phyloP scores from a whole-genome alignment of 352 stramenopile species.

The Globisporangium cederbergense region DNA sequence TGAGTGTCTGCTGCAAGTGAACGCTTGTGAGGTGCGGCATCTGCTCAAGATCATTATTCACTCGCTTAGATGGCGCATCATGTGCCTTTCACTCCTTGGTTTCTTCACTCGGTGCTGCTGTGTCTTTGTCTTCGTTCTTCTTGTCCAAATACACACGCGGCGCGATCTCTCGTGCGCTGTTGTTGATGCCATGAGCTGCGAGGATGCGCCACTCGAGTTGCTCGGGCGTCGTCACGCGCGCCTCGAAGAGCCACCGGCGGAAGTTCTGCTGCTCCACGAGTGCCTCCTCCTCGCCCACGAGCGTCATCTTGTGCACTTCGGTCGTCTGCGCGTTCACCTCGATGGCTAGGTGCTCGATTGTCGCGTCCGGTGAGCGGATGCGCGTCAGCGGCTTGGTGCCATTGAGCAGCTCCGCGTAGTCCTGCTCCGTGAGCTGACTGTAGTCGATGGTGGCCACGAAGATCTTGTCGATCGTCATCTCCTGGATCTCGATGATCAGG shows the following conservation, averaged over 20 bases:
- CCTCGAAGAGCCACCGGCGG: constrained; percentile 33
- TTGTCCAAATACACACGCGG: constrained; percentile 41
- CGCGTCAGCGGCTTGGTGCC: constrained; percentile 16
- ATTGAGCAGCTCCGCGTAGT: constrained; percentile 26
- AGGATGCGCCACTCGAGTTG: constrained; percentile 41
- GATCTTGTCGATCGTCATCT: constrained; percentile 27
- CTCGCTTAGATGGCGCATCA: too few species aligned
- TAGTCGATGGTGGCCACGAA: constrained; percentile 28
- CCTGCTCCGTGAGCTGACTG: constrained; percentile 28
- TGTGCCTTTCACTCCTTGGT: background rate
- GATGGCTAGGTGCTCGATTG: constrained; percentile 39
- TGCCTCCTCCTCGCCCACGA: constrained; percentile 34
- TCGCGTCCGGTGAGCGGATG: constrained; percentile 23
- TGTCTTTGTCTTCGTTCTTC: background rate
- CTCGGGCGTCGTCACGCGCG: constrained; percentile 25
- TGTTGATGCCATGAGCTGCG: constrained; percentile 24
- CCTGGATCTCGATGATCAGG: constrained; percentile 36
- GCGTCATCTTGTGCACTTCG: constrained; percentile 38
- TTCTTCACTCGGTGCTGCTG: background rate
- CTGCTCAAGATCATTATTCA: too few species aligned
- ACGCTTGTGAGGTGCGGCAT: too few species aligned
- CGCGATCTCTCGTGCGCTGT: constrained; percentile 27
- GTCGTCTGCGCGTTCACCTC: constrained; percentile 30
- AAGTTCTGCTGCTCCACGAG: constrained; percentile 36
- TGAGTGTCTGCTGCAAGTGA: too few species aligned